Conservation (phyloP, 257 asterid species). For the Solanum chmielewskii region DNA sequence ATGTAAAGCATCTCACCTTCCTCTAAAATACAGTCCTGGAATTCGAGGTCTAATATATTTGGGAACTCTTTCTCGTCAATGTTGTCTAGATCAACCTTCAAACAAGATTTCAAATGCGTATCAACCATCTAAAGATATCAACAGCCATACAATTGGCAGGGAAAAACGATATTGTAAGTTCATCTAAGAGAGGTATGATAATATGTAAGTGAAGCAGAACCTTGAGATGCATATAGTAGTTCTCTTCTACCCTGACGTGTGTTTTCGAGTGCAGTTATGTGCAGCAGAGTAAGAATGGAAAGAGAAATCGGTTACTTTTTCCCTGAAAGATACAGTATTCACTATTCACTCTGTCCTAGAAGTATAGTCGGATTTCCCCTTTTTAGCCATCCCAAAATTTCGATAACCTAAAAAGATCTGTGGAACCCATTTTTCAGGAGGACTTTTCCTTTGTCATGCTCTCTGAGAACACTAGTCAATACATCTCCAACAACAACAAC, state of each 20-base stretch:
- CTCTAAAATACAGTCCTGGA: slow-evolving; percentile 80
- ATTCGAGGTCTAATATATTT: slow-evolving; percentile 45
- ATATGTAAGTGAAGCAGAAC: not conserved
- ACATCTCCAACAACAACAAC: not conserved
- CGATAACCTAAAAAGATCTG: not conserved
- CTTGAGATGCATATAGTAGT: not conserved
- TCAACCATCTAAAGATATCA: not conserved
- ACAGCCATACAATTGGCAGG: not conserved
- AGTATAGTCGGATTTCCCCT: not conserved
- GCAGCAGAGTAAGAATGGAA: not conserved
- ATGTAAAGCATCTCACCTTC: slow-evolving; percentile 99
- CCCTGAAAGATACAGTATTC: not conserved
- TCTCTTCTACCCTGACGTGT: not conserved
- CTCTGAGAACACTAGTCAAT: not conserved
- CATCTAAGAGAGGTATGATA: not conserved
- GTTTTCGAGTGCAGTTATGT: not conserved
- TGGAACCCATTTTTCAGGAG: not conserved
- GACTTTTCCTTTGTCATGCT: not conserved
- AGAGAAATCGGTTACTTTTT: not conserved
- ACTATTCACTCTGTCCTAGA: not conserved
- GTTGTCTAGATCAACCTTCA: slow-evolving; percentile 90
- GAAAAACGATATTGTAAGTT: not conserved
- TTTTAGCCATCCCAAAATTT: not conserved
- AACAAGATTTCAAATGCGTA: not conserved
- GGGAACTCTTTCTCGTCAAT: slow-evolving; percentile 63